These are phyloP conservation scores for Eucalyptus leucophloia DNA, from an alignment of 345 rosid genomes.

Conservation along the genomic window DNA sequence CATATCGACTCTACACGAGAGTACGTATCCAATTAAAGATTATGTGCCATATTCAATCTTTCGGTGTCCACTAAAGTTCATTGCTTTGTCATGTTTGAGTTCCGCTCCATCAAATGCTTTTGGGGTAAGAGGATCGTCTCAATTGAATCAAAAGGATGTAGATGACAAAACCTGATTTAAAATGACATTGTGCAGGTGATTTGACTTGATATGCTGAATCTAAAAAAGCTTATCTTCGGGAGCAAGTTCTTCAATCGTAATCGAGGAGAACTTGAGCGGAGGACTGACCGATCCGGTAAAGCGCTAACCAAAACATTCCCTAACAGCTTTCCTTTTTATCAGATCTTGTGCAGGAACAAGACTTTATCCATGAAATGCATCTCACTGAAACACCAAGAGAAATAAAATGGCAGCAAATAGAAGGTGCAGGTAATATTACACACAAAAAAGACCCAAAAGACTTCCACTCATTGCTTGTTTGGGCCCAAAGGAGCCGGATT, in stretches of 20 bases:
- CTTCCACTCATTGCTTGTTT: not conserved
- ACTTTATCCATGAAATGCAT: not conserved
- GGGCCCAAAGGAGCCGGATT: not conserved
- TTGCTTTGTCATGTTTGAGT: not conserved
- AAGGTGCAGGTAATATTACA: not conserved
- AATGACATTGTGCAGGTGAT: not conserved
- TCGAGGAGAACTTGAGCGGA: not conserved
- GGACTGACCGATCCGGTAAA: not conserved
- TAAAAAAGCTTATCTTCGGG: not conserved
- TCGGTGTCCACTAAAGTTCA: not conserved
- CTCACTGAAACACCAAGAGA: not conserved
- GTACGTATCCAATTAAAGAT: not conserved
- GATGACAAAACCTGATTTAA: not conserved
- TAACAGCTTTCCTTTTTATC: not conserved
- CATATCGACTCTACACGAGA: not conserved
- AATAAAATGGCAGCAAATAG: not conserved
- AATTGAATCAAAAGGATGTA: not conserved
- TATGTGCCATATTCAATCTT: not conserved
- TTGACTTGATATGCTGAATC: not conserved
- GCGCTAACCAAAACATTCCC: not conserved
- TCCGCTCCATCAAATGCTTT: not conserved
- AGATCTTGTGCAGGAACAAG: not conserved
- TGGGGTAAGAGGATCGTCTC: not conserved
- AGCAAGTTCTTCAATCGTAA: not conserved
- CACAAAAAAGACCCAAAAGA: not conserved